Percentiles rank a stretch among this genome's conserved stretches.
These are phyloP conservation scores for Juglanconis juglandina DNA, from an alignment of 2,329 filamentous ascomycete genomes.

Conservation along the genomic window DNA sequence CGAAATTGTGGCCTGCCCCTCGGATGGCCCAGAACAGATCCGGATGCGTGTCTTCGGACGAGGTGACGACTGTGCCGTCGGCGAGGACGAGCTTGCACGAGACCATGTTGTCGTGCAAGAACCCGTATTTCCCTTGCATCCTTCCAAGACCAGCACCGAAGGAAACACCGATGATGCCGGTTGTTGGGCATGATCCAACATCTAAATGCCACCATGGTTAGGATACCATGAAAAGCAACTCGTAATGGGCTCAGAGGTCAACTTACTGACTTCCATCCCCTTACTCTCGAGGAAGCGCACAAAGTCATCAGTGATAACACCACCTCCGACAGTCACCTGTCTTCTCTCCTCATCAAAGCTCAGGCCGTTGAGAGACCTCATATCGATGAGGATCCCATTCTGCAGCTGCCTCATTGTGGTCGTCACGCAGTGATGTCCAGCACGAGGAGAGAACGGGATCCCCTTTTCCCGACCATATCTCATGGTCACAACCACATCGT, in stretches of 20 bases:
- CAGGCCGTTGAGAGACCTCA: not conserved
- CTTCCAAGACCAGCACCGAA: not conserved
- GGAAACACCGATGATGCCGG: not conserved
- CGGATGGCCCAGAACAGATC: constrained; percentile 41
- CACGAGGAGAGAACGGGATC: not conserved
- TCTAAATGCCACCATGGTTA: not conserved
- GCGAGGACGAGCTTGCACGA: constrained; percentile 38
- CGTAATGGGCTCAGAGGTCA: accelerated
- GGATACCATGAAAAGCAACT: accelerated
- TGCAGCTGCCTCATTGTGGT: constrained; percentile 1
- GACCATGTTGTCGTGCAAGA: constrained; percentile 24
- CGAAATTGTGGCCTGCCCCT: constrained; percentile 41
- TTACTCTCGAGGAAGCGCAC: not conserved
- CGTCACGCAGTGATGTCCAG: constrained; percentile 5
- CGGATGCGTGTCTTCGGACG: constrained; percentile 39
- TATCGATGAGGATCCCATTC: not conserved
- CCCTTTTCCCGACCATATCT: not conserved
- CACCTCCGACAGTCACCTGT: not conserved
- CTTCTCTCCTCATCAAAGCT: not conserved
- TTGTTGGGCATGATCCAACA: constrained; percentile 4
- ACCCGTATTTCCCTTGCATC: not conserved
- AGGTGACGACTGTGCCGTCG: constrained; percentile 32
- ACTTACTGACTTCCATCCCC: constrained; percentile 2
- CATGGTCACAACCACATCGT: not conserved
- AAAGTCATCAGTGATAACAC: constrained; percentile 2